Base-by-base conservation (phyloP, 176 grass and related monocot species). In the Carex pumila region DNA sequence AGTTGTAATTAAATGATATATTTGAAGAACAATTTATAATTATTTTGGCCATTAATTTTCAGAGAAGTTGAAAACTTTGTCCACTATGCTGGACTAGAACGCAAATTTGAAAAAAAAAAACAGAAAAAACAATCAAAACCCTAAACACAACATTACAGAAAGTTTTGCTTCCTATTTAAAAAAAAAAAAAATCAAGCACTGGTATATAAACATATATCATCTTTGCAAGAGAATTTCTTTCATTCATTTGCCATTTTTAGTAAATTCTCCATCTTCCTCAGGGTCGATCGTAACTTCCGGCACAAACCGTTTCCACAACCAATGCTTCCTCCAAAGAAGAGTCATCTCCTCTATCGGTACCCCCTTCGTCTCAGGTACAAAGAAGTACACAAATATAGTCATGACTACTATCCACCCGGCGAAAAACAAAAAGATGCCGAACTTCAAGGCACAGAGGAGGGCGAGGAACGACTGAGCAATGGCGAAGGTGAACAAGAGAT, bases 371-470 rank as follows among this genome's bases (percentile, higher is more conserved):
- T 97, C 94, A 2, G 91, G 94, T 12, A 97, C 74, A 62, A 97
- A 86, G 53, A 94, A 83, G 57, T 61, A 64, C 68, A 98, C 89
- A 88, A 98, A 98, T 19, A 80, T 54, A 19, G 95, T 94, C 95
- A 98, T 98, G 72, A 91, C 73, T 49, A 84, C 88, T 75, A 98
- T 92, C 92, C 92, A 98, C 0, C 82, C 79, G 0, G 89, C 92
- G 79, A 98, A 98, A 89, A 98, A 98, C 67, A 98, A 88, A 88
- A 98, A 98, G 72, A 98, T 93, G 70, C 90, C 95, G 61, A 90
- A 92, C 87, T 94, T 94, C 79, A 98, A 81, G 22, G 58, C 49
- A 86, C 95, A 98, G 2, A 98, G 84, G 65, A 98, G 85, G 66
- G 81, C 66, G 11, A 98, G 89, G 87, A 98, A 93, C 22, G 84